Percentiles rank a stretch among this genome's conserved stretches.
Conservation (phyloP, 2,329 filamentous ascomycete species). For the Lachnellula hyalina region DNA sequence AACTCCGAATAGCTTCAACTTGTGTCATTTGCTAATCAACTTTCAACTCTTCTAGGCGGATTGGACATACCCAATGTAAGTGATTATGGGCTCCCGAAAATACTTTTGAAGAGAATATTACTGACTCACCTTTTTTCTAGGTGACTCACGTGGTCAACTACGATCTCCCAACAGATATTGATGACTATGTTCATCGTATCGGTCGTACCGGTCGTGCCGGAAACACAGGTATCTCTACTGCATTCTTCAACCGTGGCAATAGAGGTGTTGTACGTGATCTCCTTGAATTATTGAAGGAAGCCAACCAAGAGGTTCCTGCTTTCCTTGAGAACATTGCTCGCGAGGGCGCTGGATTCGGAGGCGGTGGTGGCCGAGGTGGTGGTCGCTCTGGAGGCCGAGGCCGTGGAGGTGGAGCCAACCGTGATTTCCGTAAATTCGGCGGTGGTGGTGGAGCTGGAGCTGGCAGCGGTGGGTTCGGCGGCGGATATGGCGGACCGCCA, state of each 20-base stretch:
- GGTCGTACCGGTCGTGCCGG: conserved; percentile 99
- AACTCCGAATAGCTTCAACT: not conserved
- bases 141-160: conserved; percentile 99
- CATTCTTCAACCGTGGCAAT: conserved; percentile 99
- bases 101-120: not conserved
- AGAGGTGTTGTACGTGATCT: conserved; percentile 95
- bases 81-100: not conserved
- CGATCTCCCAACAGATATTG: conserved; percentile 96
- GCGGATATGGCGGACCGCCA: conserved; percentile 41
- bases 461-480: conserved; percentile 37
- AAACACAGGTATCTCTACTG: conserved; percentile 96
- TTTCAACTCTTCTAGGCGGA: conserved; percentile 7
- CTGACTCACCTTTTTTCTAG: not conserved
- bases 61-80: conserved; percentile 72
- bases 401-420: conserved; percentile 65
- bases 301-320: conserved; percentile 89
- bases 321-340: conserved; percentile 98
- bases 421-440: conserved; percentile 82
- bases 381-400: conserved; percentile 61
- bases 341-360: conserved; percentile 78
- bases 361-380: conserved; percentile 62
- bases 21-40: not conserved
- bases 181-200: conserved; percentile 98
- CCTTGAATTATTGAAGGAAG: conserved; percentile 96
- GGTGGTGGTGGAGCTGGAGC: conserved; percentile 46